Conservation (phyloP, 257 asterid species). For the Prunella vulgaris region DNA sequence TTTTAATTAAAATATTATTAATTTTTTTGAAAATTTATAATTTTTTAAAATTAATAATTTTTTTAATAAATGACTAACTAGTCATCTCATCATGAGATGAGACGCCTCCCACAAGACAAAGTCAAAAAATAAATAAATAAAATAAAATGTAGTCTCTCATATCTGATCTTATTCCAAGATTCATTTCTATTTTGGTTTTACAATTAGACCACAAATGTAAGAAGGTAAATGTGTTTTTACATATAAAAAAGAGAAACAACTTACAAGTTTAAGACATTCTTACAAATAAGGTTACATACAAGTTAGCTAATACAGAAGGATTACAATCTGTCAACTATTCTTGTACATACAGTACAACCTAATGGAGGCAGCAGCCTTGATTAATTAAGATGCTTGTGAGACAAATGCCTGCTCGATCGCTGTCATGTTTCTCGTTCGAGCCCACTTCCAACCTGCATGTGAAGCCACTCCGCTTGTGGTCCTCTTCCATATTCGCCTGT, state of each 20-base stretch:
- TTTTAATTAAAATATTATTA: too few relatives aligned
- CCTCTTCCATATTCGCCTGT: constrained; percentile 57
- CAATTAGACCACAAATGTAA: background rate
- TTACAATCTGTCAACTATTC: constrained; percentile 27
- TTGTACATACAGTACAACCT: constrained; percentile 21
- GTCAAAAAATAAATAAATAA: too few relatives aligned
- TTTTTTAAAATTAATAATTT: too few relatives aligned
- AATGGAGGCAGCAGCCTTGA: constrained; percentile 12
- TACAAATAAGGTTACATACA: background rate
- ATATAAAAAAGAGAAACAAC: background rate
- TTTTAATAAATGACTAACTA: too few relatives aligned
- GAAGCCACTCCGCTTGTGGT: constrained; percentile 75
- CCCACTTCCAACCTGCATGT: constrained; percentile 69
- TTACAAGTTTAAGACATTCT: constrained; percentile 6
- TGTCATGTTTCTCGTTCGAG: constrained; percentile 47
- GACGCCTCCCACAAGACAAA: too few relatives aligned
- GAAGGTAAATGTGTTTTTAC: background rate
- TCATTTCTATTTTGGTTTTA: background rate
- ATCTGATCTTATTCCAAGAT: background rate
- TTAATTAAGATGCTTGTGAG: constrained; percentile 23
- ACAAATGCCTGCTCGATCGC: constrained; percentile 9
- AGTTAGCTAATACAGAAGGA: constrained; percentile 17
- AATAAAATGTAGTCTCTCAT: background rate
- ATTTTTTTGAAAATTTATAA: too few relatives aligned
- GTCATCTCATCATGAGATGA: too few relatives aligned